Conservation (phyloP, 192 early-diverging fungal genomes). For the Entomortierella lignicola region DNA sequence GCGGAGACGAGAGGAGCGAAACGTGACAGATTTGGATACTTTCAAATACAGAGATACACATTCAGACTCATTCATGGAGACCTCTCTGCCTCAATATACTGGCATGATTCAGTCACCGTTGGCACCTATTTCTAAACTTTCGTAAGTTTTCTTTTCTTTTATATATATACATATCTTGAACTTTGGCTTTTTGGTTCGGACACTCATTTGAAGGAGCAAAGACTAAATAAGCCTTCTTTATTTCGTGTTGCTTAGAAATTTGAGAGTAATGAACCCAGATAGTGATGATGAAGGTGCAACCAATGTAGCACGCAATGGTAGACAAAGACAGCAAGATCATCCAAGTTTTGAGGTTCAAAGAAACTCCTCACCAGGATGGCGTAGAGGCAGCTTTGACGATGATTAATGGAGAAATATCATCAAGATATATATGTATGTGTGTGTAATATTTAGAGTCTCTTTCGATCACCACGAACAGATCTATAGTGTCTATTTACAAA, state of each 20-base stretch:
- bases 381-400: slow-evolving; percentile 48
- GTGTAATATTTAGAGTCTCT: too few relatives aligned
- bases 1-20: slow-evolving; percentile 18
- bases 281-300: slow-evolving; percentile 31
- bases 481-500: too few relatives aligned
- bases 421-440: too few relatives aligned
- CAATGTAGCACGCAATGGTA: background rate
- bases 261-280: slow-evolving; percentile 52
- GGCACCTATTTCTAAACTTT: slow-evolving; percentile 39
- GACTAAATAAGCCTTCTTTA: background rate
- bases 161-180: background rate
- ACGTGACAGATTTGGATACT: slow-evolving; percentile 4
- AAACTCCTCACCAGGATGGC: slow-evolving; percentile 38
- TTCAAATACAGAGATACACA: slow-evolving; percentile 33
- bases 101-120: slow-evolving; percentile 38
- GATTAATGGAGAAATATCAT: slow-evolving; percentile 10
- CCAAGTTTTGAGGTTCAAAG: slow-evolving; percentile 40
- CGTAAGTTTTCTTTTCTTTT: slow-evolving; percentile 16
- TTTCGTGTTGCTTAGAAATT: slow-evolving; percentile 20
- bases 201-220: too few relatives aligned
- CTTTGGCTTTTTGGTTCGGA: too few relatives aligned
- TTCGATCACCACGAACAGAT: too few relatives aligned
- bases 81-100: slow-evolving; percentile 39
- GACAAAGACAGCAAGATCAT: background rate
- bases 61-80: slow-evolving; percentile 36